Percentiles rank a stretch among this genome's conserved stretches.
These are phyloP conservation scores for Lactarius evosmus DNA, from an alignment of 768 basidiomycete genomes.

Conservation along the genomic window DNA sequence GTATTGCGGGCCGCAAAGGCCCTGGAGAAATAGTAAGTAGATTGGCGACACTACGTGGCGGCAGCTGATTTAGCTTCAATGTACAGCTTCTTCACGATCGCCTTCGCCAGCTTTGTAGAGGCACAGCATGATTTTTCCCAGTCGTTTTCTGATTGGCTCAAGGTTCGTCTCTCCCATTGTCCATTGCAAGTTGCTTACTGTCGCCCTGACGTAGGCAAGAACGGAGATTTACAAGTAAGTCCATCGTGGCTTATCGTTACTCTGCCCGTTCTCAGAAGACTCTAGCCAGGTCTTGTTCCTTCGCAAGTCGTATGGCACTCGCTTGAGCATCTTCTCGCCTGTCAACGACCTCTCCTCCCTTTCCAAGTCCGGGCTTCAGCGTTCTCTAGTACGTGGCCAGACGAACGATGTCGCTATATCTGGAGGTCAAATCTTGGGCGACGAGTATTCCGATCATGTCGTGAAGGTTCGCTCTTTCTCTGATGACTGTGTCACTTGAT, in stretches of 20 bases:
- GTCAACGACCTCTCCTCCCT: slow-evolving; percentile 82
- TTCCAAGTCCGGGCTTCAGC: slow-evolving; percentile 63
- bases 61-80: not conserved
- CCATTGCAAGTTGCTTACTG: not conserved
- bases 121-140: slow-evolving; percentile 56
- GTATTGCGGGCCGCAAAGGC: slow-evolving; percentile 65
- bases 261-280: slow-evolving; percentile 1
- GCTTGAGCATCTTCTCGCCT: slow-evolving; percentile 87
- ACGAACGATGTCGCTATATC: slow-evolving; percentile 70
- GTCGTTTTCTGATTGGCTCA: slow-evolving; percentile 85
- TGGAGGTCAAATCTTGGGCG: slow-evolving; percentile 85
- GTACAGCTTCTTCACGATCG: slow-evolving; percentile 86
- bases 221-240: slow-evolving; percentile 93
- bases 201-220: slow-evolving; percentile 47
- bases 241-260: not conserved
- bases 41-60: not conserved
- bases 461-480: slow-evolving; percentile 58
- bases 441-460: slow-evolving; percentile 94
- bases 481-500: not conserved
- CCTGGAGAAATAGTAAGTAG: slow-evolving; percentile 83
- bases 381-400: slow-evolving; percentile 60
- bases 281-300: slow-evolving; percentile 81
- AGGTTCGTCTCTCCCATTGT: slow-evolving; percentile 43
- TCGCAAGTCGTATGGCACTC: slow-evolving; percentile 74
- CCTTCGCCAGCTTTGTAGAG: slow-evolving; percentile 86